Percentiles rank a stretch among this genome's conserved stretches.
These are phyloP conservation scores for Microcos paniculata DNA, from an alignment of 345 rosid species.

Conservation along the genomic window DNA sequence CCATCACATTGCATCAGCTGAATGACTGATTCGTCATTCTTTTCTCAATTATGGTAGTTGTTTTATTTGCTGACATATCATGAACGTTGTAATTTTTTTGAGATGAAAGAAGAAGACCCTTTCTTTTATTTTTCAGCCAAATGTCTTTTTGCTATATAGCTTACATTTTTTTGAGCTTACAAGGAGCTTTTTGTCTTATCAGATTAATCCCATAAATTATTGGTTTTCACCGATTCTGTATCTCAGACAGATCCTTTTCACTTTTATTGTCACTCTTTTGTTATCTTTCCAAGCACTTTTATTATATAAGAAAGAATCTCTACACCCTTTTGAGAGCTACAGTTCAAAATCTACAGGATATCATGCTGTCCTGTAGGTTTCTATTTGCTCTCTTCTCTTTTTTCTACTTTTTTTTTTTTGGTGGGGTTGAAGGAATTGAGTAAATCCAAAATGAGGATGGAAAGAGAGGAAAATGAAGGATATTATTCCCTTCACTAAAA, in stretches of 20 bases:
- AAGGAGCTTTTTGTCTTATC: slow-evolving; percentile 12
- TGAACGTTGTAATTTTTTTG: not conserved
- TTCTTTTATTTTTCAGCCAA: not conserved
- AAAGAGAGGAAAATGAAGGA: too few species aligned
- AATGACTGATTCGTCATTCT: not conserved
- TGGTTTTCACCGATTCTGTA: not conserved
- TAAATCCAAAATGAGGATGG: not conserved
- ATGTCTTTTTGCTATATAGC: not conserved
- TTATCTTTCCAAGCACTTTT: not conserved
- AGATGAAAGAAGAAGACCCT: not conserved
- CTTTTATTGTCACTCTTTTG: not conserved
- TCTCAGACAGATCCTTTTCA: not conserved
- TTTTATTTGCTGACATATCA: not conserved
- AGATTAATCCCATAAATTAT: not conserved
- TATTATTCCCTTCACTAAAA: not conserved
- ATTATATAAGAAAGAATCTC: not conserved
- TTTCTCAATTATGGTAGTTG: not conserved
- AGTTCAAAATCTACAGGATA: not conserved
- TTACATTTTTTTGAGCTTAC: not conserved
- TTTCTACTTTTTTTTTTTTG: not conserved
- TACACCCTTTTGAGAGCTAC: not conserved
- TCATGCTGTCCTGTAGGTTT: not conserved
- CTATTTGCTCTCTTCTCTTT: not conserved
- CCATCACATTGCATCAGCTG: not conserved
- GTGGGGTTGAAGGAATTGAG: too few species aligned